Evolutionary conservation across 768 basidiomycete genomes (phyloP).

Genomic region (Rhodotorula taiwanensis): DNA sequence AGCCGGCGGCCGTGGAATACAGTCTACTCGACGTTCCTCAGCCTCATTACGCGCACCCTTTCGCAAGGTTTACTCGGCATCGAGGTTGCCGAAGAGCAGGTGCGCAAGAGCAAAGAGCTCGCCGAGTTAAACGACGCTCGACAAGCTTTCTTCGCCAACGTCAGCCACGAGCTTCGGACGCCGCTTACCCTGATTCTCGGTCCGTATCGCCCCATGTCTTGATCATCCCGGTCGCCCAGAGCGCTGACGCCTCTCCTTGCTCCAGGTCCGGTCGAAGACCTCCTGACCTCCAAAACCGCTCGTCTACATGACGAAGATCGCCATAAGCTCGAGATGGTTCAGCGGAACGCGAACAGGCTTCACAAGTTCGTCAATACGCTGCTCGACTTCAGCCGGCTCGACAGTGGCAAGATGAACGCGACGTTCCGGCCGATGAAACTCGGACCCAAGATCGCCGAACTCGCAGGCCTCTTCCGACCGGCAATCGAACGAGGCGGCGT

Average conservation of each 20-base stretch:
- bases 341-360: conserved; percentile 20
- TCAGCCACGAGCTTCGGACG: conserved; percentile 27
- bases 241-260: too few relatives aligned
- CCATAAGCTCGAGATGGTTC: conserved; percentile 14
- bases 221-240: too few relatives aligned
- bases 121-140: conserved; percentile 21
- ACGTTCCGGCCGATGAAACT: conserved; percentile 9
- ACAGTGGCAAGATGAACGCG: conserved; percentile 22
- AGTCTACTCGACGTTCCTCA: conserved; percentile 13
- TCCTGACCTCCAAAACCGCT: conserved; percentile 5
- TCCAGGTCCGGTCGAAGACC: conserved; percentile 28
- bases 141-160: conserved; percentile 6
- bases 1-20: conserved; percentile 10
- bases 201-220: too few relatives aligned
- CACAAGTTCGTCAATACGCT: conserved; percentile 37
- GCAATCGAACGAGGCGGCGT: conserved; percentile 27
- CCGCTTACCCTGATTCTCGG: conserved; percentile 27
- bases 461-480: conserved; percentile 17
- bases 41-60: conserved; percentile 15
- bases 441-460: conserved; percentile 12
- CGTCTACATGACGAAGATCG: not conserved
- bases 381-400: conserved; percentile 21
- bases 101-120: conserved; percentile 12
- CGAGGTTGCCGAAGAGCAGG: conserved; percentile 26
- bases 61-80: conserved; percentile 24